A percentile compares a stretch with the other conserved stretches of the same genome.
phyloP scores from a whole-genome alignment of 352 stramenopile species.

The Globisporangium emineosum region DNA sequence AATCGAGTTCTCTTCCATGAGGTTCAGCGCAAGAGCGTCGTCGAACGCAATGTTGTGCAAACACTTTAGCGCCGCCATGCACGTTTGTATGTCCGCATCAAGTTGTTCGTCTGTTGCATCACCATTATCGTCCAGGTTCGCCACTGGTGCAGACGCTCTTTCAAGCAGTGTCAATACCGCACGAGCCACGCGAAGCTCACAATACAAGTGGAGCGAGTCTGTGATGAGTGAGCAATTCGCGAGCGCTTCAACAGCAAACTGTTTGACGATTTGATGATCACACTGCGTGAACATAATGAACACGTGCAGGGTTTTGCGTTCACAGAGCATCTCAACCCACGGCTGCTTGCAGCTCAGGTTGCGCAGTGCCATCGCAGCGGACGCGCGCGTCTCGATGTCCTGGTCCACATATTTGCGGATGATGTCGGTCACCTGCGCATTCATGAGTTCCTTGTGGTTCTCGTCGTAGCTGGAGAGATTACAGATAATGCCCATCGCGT shows the following conservation, averaged over 20 bases:
- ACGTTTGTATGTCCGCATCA: slow-evolving; percentile 32
- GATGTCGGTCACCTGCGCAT: slow-evolving; percentile 60
- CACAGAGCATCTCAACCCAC: slow-evolving; percentile 81
- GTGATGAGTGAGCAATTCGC: slow-evolving; percentile 77
- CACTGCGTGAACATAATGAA: slow-evolving; percentile 54
- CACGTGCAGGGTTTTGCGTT: slow-evolving; percentile 62
- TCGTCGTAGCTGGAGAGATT: slow-evolving; percentile 72
- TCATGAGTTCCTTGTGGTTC: slow-evolving; percentile 83
- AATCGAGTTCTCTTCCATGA: slow-evolving; percentile 54
- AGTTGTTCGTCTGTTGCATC: background rate
- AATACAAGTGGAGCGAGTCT: slow-evolving; percentile 71
- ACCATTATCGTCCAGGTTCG: background rate
- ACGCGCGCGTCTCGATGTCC: slow-evolving; percentile 66
- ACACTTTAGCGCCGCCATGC: slow-evolving; percentile 67
- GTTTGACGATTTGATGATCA: slow-evolving; percentile 47
- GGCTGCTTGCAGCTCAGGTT: slow-evolving; percentile 72
- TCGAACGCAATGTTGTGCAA: slow-evolving; percentile 66
- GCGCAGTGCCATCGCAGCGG: slow-evolving; percentile 63
- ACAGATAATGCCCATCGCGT: slow-evolving; percentile 67
- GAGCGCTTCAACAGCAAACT: slow-evolving; percentile 63
- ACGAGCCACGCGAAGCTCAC: slow-evolving; percentile 52
- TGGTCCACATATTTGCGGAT: slow-evolving; percentile 70
- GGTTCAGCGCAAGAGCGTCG: slow-evolving; percentile 46
- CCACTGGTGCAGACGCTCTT: background rate
- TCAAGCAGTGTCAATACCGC: slow-evolving; percentile 58